phyloP scores from a whole-genome alignment of 768 basidiomycete species.

The Suillus hirtellus region DNA sequence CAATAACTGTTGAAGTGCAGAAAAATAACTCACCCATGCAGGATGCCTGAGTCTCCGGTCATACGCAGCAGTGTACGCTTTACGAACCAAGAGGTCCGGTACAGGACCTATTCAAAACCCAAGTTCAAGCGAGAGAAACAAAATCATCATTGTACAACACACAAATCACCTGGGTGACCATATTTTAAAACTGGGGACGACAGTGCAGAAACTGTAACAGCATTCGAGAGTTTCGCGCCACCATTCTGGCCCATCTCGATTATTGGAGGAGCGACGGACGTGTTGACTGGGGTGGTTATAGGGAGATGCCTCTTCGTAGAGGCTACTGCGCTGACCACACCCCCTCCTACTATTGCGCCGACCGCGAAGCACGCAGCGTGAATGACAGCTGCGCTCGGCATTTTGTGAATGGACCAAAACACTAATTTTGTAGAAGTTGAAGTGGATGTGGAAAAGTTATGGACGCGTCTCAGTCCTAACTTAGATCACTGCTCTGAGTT shows the following conservation, averaged over 20 bases:
- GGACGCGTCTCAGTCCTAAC: background rate
- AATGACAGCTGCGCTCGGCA: constrained; percentile 50
- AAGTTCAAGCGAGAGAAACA: constrained; percentile 1
- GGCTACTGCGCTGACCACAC: constrained; percentile 55
- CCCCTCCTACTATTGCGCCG: constrained; percentile 80
- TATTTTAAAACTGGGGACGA: constrained; percentile 61
- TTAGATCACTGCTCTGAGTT: background rate
- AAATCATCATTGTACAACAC: constrained; percentile 6
- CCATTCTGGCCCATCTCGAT: constrained; percentile 49
- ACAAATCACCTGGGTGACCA: constrained; percentile 73
- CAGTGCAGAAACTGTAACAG: constrained; percentile 20
- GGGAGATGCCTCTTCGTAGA: constrained; percentile 30
- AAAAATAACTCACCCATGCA: constrained; percentile 69
- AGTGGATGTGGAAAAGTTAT: background rate
- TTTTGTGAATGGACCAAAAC: constrained; percentile 17
- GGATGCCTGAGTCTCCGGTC: constrained; percentile 90
- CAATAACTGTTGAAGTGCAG: background rate
- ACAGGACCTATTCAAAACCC: constrained; percentile 66
- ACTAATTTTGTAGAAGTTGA: background rate
- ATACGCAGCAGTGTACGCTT: constrained; percentile 87
- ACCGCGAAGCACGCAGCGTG: constrained; percentile 79
- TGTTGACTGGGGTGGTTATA: constrained; percentile 15
- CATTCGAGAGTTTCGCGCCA: constrained; percentile 41
- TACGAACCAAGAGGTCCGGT: constrained; percentile 73
- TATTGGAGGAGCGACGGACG: constrained; percentile 33